Percentiles rank a stretch among this genome's conserved stretches.
Evolutionary conservation across 345 rosid species (phyloP).

Genomic region (Geranium rotundifolium): DNA sequence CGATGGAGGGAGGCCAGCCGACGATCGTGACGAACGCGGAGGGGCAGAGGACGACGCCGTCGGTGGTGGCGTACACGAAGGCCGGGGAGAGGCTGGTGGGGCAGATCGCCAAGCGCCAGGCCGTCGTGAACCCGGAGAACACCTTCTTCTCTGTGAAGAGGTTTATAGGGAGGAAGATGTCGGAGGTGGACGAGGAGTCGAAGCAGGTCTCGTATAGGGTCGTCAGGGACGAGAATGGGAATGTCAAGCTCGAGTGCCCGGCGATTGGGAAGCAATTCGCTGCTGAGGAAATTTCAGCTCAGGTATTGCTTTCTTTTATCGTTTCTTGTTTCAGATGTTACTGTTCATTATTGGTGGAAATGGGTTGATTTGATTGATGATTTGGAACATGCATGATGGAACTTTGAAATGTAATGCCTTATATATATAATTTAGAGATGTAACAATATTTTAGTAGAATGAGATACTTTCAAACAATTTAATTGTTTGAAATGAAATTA

Average conservation of each 20-base stretch:
- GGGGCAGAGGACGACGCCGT: conserved; percentile 96
- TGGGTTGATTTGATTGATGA: neutral
- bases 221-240: conserved; percentile 69
- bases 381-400: neutral
- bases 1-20: conserved; percentile 99
- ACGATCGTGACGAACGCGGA: conserved; percentile 93
- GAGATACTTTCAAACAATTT: no score
- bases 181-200: conserved; percentile 87
- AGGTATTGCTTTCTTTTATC: conserved; percentile 31
- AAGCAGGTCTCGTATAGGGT: conserved; percentile 87
- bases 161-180: conserved; percentile 95
- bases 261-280: conserved; percentile 86
- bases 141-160: conserved; percentile 99
- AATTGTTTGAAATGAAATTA: no score
- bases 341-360: neutral
- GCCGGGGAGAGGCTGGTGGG: conserved; percentile 86
- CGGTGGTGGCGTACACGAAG: conserved; percentile 88
- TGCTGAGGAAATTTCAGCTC: conserved; percentile 97
- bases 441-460: no score
- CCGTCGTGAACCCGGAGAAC: conserved; percentile 92
- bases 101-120: conserved; percentile 95
- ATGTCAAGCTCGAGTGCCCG: conserved; percentile 92
- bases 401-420: no score
- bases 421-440: no score
- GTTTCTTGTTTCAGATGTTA: neutral